These are phyloP conservation scores for Colletotrichum spaethianum DNA, from an alignment of 2,329 filamentous ascomycete species.

Conservation along the genomic window DNA sequence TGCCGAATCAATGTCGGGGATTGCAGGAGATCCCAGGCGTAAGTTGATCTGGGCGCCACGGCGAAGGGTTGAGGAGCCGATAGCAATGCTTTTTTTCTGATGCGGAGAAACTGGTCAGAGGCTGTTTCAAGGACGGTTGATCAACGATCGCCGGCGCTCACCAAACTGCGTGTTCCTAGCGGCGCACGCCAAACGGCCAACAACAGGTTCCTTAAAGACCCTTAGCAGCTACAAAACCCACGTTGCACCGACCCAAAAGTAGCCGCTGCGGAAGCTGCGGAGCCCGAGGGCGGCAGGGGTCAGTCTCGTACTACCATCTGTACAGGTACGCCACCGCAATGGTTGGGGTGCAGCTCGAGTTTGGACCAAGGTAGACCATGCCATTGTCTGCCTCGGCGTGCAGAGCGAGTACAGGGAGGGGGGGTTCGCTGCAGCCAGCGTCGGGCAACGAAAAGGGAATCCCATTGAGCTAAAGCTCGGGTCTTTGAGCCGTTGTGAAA, in stretches of 20 bases:
- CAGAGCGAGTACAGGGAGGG: too few species aligned
- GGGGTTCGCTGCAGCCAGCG: background rate
- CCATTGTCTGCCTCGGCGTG: slow-evolving; percentile 15
- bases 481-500: background rate
- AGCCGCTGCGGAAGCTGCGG: background rate
- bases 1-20: background rate
- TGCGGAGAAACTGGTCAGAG: background rate
- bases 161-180: background rate
- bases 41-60: background rate
- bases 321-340: background rate
- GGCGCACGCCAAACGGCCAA: background rate
- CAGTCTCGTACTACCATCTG: background rate
- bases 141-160: background rate
- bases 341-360: slow-evolving; percentile 1
- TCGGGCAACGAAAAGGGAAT: background rate
- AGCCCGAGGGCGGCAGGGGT: background rate
- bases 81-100: background rate
- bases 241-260: slow-evolving; percentile 12
- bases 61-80: background rate
- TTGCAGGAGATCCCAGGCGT: background rate
- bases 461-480: background rate
- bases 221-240: background rate
- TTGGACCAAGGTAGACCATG: background rate
- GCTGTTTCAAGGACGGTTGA: slow-evolving; percentile 6
- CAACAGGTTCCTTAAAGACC: background rate